Base-by-base conservation (phyloP, 2,329 filamentous ascomycete genomes). In the Aspergillus persii region DNA sequence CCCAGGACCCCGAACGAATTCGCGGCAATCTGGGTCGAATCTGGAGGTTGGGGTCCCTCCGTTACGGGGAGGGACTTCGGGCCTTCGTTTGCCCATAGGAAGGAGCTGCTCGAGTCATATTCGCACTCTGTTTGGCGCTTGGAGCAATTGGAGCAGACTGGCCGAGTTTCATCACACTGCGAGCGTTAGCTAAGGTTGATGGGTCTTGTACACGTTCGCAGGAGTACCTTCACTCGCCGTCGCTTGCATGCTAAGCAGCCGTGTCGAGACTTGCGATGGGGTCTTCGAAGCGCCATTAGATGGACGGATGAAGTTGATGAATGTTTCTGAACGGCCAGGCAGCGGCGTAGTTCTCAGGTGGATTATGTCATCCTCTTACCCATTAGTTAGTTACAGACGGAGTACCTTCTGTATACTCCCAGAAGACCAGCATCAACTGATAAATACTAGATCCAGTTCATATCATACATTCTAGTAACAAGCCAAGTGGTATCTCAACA, bases 241-340 rank as follows among this genome's bases (percentile, higher is more conserved):
- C 68, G 65, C 61, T 75, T 75, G 62, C 72, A 75, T 63, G 72
- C 69, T 54, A 67, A 39, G 57, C 72, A 74, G 50, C 72, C 72
- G 53, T 72, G 70, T 27, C 72, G 68, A 41, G 72, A 74, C 66
- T 75, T 75, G 48, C 70, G 69, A 64, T 74, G 72, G 47, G 72
- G 66, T 68, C 70, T 64, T 68, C 72, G 66, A 54, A 72, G 68
- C 44, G 71, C 70, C 72, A 74, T 73, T 31, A 46, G 23, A 15
- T 15, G 8, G 8, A 47, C 46, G 44, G 9, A n/a, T n/a, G 49
- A 29, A 11, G 23, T 41, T 26, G 46, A 39, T 23, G 46, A 29
- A 55, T 27, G 49, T 47, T 7, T 41, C 36, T 4, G 36, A 41
- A 36, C 9, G n/a, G 36, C 44, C 44, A 36, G 39, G 29, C 11